These are phyloP conservation scores for Podospora australis DNA, from an alignment of 495 filamentous ascomycete species.

Conservation along the genomic window DNA sequence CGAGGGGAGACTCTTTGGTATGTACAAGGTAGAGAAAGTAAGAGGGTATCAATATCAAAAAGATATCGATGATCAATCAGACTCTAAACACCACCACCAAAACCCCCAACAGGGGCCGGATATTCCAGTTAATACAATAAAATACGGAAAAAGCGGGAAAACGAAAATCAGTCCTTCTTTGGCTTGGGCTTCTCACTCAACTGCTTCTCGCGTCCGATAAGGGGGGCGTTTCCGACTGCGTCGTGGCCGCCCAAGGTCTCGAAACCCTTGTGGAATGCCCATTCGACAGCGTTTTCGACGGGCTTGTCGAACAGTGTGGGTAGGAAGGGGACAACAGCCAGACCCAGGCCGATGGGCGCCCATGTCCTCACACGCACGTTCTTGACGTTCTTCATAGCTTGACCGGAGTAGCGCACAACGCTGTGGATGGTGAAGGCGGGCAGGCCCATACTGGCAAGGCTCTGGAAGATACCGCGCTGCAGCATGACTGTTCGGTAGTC, in stretches of 20 bases:
- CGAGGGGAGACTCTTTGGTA: too few species aligned
- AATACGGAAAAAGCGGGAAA: too few species aligned
- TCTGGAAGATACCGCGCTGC: slow-evolving; percentile 84
- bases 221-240: slow-evolving; percentile 44
- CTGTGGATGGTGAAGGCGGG: slow-evolving; percentile 95
- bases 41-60: too few species aligned
- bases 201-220: slow-evolving; percentile 51
- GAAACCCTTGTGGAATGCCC: slow-evolving; percentile 76
- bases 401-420: slow-evolving; percentile 78
- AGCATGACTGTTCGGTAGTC: slow-evolving; percentile 90
- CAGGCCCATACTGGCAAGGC: slow-evolving; percentile 83
- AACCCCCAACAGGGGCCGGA: too few species aligned
- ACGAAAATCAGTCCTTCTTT: too few species aligned
- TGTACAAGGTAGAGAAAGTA: too few species aligned
- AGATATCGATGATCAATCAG: too few species aligned
- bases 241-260: slow-evolving; percentile 59
- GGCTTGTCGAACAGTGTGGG: slow-evolving; percentile 90
- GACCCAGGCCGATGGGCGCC: slow-evolving; percentile 85
- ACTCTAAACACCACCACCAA: too few species aligned
- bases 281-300: slow-evolving; percentile 84
- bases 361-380: slow-evolving; percentile 68
- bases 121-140: too few species aligned
- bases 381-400: slow-evolving; percentile 72
- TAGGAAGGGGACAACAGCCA: slow-evolving; percentile 81
- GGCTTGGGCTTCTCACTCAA: slow-evolving; percentile 41